Evolutionary conservation across 164 flowering plant species (phyloP).

Genomic region (Annona squamosa): DNA sequence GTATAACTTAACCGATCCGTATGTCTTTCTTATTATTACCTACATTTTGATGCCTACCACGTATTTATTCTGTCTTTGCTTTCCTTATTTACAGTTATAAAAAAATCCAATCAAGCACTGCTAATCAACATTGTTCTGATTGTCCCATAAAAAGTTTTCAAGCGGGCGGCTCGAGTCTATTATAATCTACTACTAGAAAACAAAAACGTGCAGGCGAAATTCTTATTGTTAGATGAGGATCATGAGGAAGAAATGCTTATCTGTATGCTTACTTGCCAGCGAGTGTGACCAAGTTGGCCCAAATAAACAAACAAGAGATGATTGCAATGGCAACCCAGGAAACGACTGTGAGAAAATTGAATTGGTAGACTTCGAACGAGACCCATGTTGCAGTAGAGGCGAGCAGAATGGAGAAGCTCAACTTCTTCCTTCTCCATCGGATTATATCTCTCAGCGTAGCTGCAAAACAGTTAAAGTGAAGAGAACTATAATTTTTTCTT

Average conservation of each 20-base stretch:
- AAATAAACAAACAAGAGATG: not conserved
- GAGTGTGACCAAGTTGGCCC: not conserved
- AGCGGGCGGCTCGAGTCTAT: not conserved
- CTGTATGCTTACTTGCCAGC: slow-evolving; percentile 6
- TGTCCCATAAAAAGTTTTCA: not conserved
- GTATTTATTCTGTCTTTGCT: no score
- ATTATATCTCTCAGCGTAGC: slow-evolving; percentile 3
- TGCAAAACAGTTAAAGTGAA: not conserved
- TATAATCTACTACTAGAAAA: not conserved
- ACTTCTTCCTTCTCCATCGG: slow-evolving; percentile 13
- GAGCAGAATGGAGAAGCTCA: not conserved
- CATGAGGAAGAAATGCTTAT: not conserved
- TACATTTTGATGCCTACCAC: no score
- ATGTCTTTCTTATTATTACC: no score
- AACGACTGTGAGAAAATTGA: not conserved
- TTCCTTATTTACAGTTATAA: no score
- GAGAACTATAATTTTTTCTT: not conserved
- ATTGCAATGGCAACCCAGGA: slow-evolving; percentile 2
- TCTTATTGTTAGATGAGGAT: not conserved
- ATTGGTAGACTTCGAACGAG: slow-evolving; percentile 1
- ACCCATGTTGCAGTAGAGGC: slow-evolving; percentile 5
- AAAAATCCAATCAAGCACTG: no score
- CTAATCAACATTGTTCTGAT: no score
- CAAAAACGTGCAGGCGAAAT: not conserved
- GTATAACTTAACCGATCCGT: no score